A percentile compares a stretch with the other conserved stretches of the same genome.
Conservation (phyloP, 805 yeast genomes). For the Teunomyces cretensis region DNA sequence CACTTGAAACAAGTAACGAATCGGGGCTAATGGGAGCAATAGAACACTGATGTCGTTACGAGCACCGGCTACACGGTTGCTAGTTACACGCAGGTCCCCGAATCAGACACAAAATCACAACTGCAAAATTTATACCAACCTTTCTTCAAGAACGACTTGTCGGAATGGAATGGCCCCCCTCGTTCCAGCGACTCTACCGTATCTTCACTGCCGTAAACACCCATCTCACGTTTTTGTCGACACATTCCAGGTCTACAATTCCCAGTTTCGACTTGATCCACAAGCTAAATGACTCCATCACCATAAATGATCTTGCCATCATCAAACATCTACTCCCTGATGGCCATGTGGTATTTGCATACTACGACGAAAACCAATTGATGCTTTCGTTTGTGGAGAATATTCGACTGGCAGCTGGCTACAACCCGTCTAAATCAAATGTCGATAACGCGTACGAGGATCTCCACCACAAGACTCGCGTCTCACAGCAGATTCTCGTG, state of each 20-base stretch:
- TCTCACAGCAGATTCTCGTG: conserved; percentile 55
- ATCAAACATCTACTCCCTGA: conserved; percentile 63
- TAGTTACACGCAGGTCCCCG: not conserved
- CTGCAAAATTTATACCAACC: not conserved
- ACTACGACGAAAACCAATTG: conserved; percentile 75
- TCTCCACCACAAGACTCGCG: conserved; percentile 34
- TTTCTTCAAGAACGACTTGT: not conserved
- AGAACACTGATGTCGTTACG: not conserved
- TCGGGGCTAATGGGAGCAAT: not conserved
- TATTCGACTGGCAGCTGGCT: conserved; percentile 29
- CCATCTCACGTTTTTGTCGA: conserved; percentile 39
- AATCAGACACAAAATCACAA: not conserved
- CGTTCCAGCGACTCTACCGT: conserved; percentile 8
- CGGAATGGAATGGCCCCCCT: conserved; percentile 5
- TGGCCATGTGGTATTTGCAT: conserved; percentile 64
- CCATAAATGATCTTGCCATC: conserved; percentile 59
- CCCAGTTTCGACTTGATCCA: conserved; percentile 30
- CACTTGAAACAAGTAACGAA: not conserved
- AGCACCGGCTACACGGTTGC: not conserved
- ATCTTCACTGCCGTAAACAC: conserved; percentile 33
- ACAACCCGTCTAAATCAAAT: conserved; percentile 28
- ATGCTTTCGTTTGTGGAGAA: conserved; percentile 44
- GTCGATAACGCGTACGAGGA: conserved; percentile 55
- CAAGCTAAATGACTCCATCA: conserved; percentile 30
- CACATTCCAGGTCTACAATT: conserved; percentile 33